These are phyloP conservation scores for Sapria himalayana DNA, from an alignment of 345 rosid genomes.

Conservation along the genomic window DNA sequence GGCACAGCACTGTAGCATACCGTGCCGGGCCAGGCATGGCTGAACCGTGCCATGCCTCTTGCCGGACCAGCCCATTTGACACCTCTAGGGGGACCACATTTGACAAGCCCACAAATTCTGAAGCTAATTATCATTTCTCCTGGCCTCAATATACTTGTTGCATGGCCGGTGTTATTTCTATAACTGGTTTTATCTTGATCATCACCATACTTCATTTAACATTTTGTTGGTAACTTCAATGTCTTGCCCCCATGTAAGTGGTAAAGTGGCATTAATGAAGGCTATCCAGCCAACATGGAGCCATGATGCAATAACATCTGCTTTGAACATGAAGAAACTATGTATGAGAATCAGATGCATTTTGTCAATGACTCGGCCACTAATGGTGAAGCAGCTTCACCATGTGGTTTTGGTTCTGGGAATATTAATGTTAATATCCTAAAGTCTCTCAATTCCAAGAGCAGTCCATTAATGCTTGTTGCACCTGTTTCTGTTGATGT, in stretches of 20 bases:
- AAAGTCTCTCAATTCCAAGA: too few relatives aligned
- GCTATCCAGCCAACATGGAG: constrained; percentile 51
- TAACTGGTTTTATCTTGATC: constrained; percentile 22
- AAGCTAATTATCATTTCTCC: constrained; percentile 46
- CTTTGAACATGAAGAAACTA: constrained; percentile 39
- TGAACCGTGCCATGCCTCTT: too few relatives aligned
- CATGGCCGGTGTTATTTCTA: constrained; percentile 28
- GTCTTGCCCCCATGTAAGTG: constrained; percentile 51
- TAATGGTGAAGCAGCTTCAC: constrained; percentile 9
- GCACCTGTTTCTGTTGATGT: too few relatives aligned
- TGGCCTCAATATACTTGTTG: constrained; percentile 37
- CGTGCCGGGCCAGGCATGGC: too few relatives aligned
- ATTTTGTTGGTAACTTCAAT: constrained; percentile 45
- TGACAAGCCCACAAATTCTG: constrained; percentile 25
- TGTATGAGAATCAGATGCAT: constrained; percentile 3
- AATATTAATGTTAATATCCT: constrained; percentile 41
- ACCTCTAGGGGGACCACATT: constrained; percentile 42
- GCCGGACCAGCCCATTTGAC: too few relatives aligned
- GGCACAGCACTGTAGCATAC: too few relatives aligned
- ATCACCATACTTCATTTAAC: constrained; percentile 26
- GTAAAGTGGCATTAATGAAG: constrained; percentile 35
- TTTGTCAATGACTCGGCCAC: constrained; percentile 5
- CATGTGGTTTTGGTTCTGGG: constrained; percentile 52
- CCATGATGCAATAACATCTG: constrained; percentile 38
- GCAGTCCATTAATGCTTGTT: too few relatives aligned